Conservation (phyloP, 345 rosid genomes). For the Mangifera indica region DNA sequence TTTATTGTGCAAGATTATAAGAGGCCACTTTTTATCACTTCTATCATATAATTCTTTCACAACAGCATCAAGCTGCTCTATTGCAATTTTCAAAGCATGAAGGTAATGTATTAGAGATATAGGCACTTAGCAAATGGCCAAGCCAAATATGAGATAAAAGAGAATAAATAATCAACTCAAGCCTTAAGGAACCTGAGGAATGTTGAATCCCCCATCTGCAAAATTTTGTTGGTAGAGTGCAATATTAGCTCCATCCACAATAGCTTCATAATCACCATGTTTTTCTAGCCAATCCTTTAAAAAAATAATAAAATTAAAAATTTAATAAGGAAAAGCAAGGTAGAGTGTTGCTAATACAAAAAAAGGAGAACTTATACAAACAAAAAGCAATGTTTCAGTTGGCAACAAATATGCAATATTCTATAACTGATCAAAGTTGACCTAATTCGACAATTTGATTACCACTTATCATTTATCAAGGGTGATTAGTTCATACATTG, state of each 20-base stretch:
- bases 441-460: background rate
- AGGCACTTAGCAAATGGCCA: background rate
- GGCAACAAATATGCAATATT: background rate
- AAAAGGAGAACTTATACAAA: background rate
- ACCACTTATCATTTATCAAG: background rate
- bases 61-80: slow-evolving; percentile 85
- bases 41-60: slow-evolving; percentile 52
- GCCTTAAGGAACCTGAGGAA: slow-evolving; percentile 60
- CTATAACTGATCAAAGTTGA: background rate
- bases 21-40: slow-evolving; percentile 69
- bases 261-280: slow-evolving; percentile 62
- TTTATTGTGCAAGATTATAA: slow-evolving; percentile 71
- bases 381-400: background rate
- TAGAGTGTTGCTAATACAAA: background rate
- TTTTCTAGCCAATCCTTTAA: slow-evolving; percentile 69
- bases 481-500: background rate
- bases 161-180: background rate
- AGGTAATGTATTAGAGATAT: slow-evolving; percentile 16
- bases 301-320: background rate
- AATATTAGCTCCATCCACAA: slow-evolving; percentile 89
- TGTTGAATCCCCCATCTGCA: slow-evolving; percentile 74
- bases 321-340: background rate
- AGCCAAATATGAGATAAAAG: background rate
- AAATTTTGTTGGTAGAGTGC: slow-evolving; percentile 90
- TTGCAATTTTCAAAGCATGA: slow-evolving; percentile 30